Conservation (phyloP, 2,329 filamentous ascomycete genomes). For the Microascus cirrosus region DNA sequence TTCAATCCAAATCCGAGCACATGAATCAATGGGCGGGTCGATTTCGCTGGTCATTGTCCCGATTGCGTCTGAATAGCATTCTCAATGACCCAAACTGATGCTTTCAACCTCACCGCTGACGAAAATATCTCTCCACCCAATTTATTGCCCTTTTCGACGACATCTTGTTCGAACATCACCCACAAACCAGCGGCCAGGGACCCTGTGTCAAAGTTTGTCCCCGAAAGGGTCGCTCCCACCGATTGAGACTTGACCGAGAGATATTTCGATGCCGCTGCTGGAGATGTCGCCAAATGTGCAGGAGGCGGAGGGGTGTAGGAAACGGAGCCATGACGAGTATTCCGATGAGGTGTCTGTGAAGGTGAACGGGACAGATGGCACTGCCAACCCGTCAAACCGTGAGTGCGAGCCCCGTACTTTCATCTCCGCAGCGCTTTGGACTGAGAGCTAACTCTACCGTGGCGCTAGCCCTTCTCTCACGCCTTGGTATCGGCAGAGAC, state of each 20-base stretch:
- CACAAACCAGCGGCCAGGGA: too few relatives aligned
- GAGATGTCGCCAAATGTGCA: constrained; percentile 35
- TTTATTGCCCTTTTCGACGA: too few relatives aligned
- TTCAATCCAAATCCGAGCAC: neutral
- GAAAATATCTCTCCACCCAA: too few relatives aligned
- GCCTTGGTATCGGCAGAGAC: neutral
- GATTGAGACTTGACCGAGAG: neutral
- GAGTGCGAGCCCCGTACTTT: neutral
- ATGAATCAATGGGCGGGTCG: neutral
- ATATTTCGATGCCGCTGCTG: constrained; percentile 31
- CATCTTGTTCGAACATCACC: too few relatives aligned
- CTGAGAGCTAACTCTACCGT: neutral
- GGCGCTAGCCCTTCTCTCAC: neutral
- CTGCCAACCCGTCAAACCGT: neutral
- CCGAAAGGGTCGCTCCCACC: neutral
- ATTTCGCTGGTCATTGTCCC: neutral
- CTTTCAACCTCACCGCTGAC: too few relatives aligned
- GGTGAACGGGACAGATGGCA: constrained; percentile 5
- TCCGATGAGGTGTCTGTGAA: constrained; percentile 14
- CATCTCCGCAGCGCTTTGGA: neutral
- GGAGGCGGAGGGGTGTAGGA: constrained; percentile 29
- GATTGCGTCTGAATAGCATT: neutral
- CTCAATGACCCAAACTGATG: neutral
- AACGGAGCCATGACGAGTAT: constrained; percentile 36
- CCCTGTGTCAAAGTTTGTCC: too few relatives aligned